Evolutionary conservation across 768 basidiomycete species (phyloP), one percentile per base, ranked within the genome.

Genomic region (Antrodiella citrinella): DNA sequence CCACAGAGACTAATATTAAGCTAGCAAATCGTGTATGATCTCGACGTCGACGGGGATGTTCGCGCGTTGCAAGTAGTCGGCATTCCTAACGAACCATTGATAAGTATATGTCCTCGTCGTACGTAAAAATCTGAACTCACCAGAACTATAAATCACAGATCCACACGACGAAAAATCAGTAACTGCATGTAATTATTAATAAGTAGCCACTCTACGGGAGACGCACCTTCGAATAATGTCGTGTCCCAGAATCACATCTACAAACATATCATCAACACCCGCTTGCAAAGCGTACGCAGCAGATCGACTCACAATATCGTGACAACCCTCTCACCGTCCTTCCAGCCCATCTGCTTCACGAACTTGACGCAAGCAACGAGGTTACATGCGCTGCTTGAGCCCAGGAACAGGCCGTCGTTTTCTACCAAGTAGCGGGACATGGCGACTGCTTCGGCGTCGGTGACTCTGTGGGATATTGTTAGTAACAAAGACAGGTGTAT

Each of bases 341-440:
- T 70, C 82, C 82, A 86, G 11, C 78, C 77, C 72, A 80, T 73
- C 60, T 78, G 78, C 57, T 81, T 82, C 2, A 77, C 82, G 13
- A 94, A 71, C 59, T 86, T 84, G 43, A 96, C 76, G 57, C 89
- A 91, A 1, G 95, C 89, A n/a, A 96, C 80, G 35, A 99, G 74
- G 62, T 98, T 99, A 63, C 92, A 94, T 0, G 96, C 95, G 59
- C 91, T 94, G 52, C 91, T 95, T 0, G 94, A 97, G 12, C 96
- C 96, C 23, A 98, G 73, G 69, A 94, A 98, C 22, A 99, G 71
- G 0, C 96, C 96, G 56, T 98, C 95, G 49, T 89, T 73, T 45
- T 84, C 72, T 3, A 96, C 91, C 18, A 99, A 77, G 63, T 92
- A 92, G 9, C 94, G 82, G 1, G 93, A 87, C 95, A 98, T 98